These are phyloP conservation scores for Poronia punctata DNA, from an alignment of 495 filamentous ascomycete genomes.

Conservation along the genomic window DNA sequence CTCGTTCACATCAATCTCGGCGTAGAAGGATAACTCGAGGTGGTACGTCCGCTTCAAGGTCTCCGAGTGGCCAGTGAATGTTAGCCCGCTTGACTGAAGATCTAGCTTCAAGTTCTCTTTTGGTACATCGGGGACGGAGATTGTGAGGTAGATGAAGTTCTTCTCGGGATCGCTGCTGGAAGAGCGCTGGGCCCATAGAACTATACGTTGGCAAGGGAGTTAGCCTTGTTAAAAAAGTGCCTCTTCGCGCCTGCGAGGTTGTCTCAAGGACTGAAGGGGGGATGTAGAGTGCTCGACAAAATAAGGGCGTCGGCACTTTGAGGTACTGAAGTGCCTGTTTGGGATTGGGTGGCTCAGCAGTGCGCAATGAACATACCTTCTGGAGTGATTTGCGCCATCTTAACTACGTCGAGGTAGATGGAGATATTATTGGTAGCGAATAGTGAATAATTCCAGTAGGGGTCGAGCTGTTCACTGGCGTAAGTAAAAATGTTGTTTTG, in stretches of 20 bases:
- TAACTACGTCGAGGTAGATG: constrained; percentile 5
- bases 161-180: constrained; percentile 68
- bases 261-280: too few relatives aligned
- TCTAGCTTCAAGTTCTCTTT: constrained; percentile 65
- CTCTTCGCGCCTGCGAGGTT: background rate
- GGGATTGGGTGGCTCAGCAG: background rate
- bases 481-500: too few relatives aligned
- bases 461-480: too few relatives aligned
- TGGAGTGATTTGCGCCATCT: constrained; percentile 26
- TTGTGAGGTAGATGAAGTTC: constrained; percentile 89
- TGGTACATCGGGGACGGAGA: constrained; percentile 75
- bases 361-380: constrained; percentile 17
- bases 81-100: constrained; percentile 66
- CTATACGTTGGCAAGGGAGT: constrained; percentile 36
- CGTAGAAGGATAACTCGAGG: constrained; percentile 83
- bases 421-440: constrained; percentile 1
- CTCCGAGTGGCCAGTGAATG: constrained; percentile 73
- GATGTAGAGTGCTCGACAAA: too few relatives aligned
- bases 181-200: constrained; percentile 97
- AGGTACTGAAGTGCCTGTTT: background rate
- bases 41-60: constrained; percentile 76
- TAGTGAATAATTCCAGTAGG: background rate
- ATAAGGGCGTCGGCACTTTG: too few relatives aligned
- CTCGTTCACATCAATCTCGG: constrained; percentile 77
- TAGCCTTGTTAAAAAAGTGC: constrained; percentile 14